Evolutionary conservation across 2,329 filamentous ascomycete species (phyloP).

Genomic region (Thelonectria discophora): DNA sequence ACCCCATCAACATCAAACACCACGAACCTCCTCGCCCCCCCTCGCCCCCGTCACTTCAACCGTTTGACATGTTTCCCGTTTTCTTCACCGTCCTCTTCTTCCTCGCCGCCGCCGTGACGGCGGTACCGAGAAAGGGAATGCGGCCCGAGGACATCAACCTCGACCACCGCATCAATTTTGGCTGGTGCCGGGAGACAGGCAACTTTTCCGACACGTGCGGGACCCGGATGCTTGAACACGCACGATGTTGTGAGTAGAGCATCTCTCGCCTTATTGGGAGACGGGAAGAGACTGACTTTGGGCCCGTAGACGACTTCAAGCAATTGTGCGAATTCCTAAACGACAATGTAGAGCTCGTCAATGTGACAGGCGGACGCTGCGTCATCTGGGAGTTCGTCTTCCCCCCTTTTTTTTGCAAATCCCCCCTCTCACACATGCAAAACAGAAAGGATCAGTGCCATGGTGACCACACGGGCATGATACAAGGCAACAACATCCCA

Average conservation of each 20-base stretch:
- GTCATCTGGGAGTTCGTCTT: constrained; percentile 29
- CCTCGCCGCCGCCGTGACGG: background rate
- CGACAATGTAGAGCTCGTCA: constrained; percentile 24
- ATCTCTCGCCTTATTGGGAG: too few relatives aligned
- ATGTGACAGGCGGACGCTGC: constrained; percentile 20
- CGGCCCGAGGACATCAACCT: constrained; percentile 14
- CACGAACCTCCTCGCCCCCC: too few relatives aligned
- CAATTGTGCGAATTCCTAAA: constrained; percentile 22
- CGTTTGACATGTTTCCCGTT: too few relatives aligned
- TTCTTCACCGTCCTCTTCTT: background rate
- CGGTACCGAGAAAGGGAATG: background rate
- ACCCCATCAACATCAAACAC: too few relatives aligned
- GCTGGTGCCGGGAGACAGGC: constrained; percentile 23
- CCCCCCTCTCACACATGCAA: too few relatives aligned
- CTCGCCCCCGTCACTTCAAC: too few relatives aligned
- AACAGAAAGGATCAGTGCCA: constrained; percentile 23
- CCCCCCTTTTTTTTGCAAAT: too few relatives aligned
- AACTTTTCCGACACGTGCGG: constrained; percentile 11
- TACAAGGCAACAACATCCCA: constrained; percentile 15
- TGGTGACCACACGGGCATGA: constrained; percentile 28
- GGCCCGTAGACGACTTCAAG: constrained; percentile 24
- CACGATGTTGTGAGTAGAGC: constrained; percentile 24
- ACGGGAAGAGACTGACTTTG: background rate
- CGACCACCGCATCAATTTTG: constrained; percentile 19
- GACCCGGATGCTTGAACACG: constrained; percentile 15